These are phyloP conservation scores for Aureobasidium uvarum DNA, from an alignment of 2,329 filamentous ascomycete species.

Conservation along the genomic window DNA sequence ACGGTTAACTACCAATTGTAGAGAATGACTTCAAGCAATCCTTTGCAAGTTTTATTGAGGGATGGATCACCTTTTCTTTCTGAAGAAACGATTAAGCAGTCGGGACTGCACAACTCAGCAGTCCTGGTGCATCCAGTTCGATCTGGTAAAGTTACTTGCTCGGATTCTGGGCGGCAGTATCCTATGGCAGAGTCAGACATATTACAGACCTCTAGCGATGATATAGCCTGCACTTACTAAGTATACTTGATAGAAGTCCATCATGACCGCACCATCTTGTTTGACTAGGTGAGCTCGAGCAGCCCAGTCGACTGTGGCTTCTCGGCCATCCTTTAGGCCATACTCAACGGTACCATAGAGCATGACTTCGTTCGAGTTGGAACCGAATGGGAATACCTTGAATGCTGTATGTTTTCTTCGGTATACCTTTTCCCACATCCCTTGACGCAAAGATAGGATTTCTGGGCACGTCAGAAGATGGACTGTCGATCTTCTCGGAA, in stretches of 20 bases:
- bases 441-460: constrained; percentile 52
- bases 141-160: constrained; percentile 20
- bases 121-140: background rate
- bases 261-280: constrained; percentile 53
- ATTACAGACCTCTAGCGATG: background rate
- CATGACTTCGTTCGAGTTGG: constrained; percentile 52
- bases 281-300: constrained; percentile 54
- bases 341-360: constrained; percentile 55
- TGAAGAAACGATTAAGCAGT: background rate
- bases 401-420: constrained; percentile 47
- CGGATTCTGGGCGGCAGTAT: constrained; percentile 29
- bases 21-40: background rate
- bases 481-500: background rate
- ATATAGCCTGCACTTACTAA: constrained; percentile 39
- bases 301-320: constrained; percentile 53
- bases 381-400: constrained; percentile 54
- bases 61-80: background rate
- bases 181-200: constrained; percentile 22
- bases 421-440: constrained; percentile 54
- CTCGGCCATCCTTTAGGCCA: constrained; percentile 52
- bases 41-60: background rate
- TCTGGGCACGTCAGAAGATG: constrained; percentile 37
- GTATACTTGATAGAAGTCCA: constrained; percentile 57
- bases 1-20: no score
- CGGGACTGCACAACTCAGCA: background rate